A percentile compares a stretch with the other conserved stretches of the same genome.
Evolutionary conservation across 768 basidiomycete genomes (phyloP).

Genomic region (Floccularia luteovirens): DNA sequence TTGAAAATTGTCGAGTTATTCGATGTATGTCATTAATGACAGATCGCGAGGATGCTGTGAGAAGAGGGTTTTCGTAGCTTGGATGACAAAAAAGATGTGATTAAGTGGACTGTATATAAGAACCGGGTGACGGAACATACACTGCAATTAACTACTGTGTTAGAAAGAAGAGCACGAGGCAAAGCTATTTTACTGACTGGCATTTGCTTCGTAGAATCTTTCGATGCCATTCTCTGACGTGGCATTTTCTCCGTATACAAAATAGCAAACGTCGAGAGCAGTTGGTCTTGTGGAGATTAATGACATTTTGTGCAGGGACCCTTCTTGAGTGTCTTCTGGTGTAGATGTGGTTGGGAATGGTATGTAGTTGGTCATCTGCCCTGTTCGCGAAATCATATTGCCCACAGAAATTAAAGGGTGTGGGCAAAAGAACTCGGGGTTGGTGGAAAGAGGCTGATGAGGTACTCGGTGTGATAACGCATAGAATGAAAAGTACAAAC

Average conservation of each 20-base stretch:
- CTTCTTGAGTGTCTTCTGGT: constrained; percentile 7
- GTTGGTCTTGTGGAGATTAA: constrained; percentile 42
- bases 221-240: constrained; percentile 45
- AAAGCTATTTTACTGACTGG: constrained; percentile 37
- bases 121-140: constrained; percentile 22
- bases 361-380: constrained; percentile 11
- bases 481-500: too few relatives aligned
- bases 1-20: constrained; percentile 50
- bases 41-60: constrained; percentile 68
- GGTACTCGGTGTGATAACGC: too few relatives aligned
- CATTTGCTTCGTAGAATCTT: constrained; percentile 64
- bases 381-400: too few relatives aligned
- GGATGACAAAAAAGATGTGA: constrained; percentile 3
- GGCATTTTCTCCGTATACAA: constrained; percentile 55
- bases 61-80: constrained; percentile 74
- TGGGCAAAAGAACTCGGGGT: too few relatives aligned
- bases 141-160: constrained; percentile 18
- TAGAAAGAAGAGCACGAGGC: constrained; percentile 5
- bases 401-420: too few relatives aligned
- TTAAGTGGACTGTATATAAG: constrained; percentile 2
- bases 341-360: constrained; percentile 11
- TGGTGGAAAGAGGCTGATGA: too few relatives aligned
- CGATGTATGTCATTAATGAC: constrained; percentile 67
- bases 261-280: constrained; percentile 62
- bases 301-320: constrained; percentile 27